These are phyloP conservation scores for Naegleria gruberi DNA, from an alignment of 208 protist species.

Conservation along the genomic window DNA sequence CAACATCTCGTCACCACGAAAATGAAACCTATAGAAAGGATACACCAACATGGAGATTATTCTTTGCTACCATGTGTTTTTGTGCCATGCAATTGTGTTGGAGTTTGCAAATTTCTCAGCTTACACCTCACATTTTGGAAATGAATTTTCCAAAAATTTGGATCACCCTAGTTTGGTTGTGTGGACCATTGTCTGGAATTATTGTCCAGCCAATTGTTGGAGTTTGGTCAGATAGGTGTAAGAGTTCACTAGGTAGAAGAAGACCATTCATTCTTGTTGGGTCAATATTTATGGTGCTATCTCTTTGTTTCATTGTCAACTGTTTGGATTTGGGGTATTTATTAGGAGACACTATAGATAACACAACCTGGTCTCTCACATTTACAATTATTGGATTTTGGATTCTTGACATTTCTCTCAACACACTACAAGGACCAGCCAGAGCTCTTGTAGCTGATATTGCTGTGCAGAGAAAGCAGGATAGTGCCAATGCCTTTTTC, in stretches of 20 bases:
- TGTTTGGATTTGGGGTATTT: neutral
- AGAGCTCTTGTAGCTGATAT: slow-evolving; percentile 24
- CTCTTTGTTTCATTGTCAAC: slow-evolving; percentile 18
- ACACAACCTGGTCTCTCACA: neutral
- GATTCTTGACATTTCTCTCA: slow-evolving; percentile 16
- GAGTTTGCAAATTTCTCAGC: slow-evolving; percentile 15
- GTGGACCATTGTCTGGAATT: slow-evolving; percentile 18
- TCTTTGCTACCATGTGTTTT: slow-evolving; percentile 13
- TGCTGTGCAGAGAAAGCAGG: neutral
- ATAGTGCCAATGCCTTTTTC: slow-evolving; percentile 17
- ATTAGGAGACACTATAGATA: neutral
- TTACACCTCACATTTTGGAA: slow-evolving; percentile 14
- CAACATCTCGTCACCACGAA: neutral
- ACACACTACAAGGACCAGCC: slow-evolving; percentile 15
- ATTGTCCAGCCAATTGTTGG: slow-evolving; percentile 25
- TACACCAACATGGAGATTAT: neutral
- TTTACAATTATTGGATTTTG: slow-evolving; percentile 24
- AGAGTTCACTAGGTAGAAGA: slow-evolving; percentile 3
- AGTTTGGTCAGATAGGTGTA: slow-evolving; percentile 11
- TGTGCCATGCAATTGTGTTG: slow-evolving; percentile 8
- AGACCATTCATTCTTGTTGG: slow-evolving; percentile 28
- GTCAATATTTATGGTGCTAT: slow-evolving; percentile 6
- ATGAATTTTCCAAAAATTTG: slow-evolving; percentile 6
- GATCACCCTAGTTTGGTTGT: slow-evolving; percentile 24
- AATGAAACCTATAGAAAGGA: neutral